phyloP scores from a whole-genome alignment of 2,329 filamentous ascomycete genomes.

The Ilyonectria sp. region DNA sequence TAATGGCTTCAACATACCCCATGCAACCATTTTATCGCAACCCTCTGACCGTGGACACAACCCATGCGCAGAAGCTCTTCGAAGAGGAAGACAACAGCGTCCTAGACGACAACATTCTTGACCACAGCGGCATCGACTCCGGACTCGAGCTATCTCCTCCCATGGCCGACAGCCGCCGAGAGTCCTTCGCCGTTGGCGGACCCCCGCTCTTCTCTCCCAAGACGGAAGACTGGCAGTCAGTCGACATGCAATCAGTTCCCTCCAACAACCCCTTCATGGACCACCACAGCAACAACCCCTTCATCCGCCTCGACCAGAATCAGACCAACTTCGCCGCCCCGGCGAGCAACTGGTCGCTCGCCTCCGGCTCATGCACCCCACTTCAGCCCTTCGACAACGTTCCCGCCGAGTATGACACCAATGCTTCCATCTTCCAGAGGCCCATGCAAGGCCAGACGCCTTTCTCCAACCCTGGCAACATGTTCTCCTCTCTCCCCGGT shows the following conservation, averaged over 20 bases:
- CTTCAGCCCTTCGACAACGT: constrained; percentile 76
- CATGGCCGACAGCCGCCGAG: constrained; percentile 74
- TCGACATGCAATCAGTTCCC: constrained; percentile 75
- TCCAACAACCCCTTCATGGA: constrained; percentile 77
- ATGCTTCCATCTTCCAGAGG: constrained; percentile 67
- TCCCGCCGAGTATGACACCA: constrained; percentile 69
- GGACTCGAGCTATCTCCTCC: constrained; percentile 75
- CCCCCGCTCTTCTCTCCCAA: constrained; percentile 75
- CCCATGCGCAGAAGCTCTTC: constrained; percentile 68
- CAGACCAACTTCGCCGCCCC: constrained; percentile 61
- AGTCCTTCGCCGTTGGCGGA: constrained; percentile 73
- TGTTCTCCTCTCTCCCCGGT: constrained; percentile 67
- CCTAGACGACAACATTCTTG: constrained; percentile 73
- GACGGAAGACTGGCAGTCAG: constrained; percentile 74
- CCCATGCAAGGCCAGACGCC: constrained; percentile 68
- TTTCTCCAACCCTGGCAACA: constrained; percentile 68
- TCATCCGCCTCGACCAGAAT: constrained; percentile 73
- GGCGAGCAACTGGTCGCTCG: constrained; percentile 72
- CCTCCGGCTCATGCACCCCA: constrained; percentile 81
- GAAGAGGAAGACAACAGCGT: constrained; percentile 74
- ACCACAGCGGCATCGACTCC: constrained; percentile 72
- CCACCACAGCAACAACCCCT: constrained; percentile 74
- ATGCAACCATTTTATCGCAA: constrained; percentile 68
- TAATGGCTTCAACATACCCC: constrained; percentile 66
- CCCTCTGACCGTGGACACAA: constrained; percentile 68